phyloP scores from a whole-genome alignment of 2,329 filamentous ascomycete species.

The Berkeleyomyces rouxiae region DNA sequence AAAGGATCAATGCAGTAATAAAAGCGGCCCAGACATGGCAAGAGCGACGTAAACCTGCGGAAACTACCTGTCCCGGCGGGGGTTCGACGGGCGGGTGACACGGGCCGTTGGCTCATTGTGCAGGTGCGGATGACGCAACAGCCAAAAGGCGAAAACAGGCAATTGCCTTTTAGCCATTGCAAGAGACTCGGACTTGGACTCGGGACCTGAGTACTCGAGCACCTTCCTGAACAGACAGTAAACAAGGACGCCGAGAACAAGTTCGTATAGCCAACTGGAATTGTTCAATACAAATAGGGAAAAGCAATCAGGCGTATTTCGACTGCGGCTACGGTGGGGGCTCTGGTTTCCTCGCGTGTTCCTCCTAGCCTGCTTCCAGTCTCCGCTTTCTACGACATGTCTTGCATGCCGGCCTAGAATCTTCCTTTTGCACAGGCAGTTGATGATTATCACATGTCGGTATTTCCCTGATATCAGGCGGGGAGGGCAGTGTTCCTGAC shows the following conservation, averaged over 20 bases:
- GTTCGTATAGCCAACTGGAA: not conserved
- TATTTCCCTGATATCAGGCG: no score
- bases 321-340: not conserved
- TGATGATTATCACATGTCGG: no score
- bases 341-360: not conserved
- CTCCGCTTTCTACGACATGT: conserved; percentile 2
- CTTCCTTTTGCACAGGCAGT: not conserved
- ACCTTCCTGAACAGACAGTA: not conserved
- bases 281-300: not conserved
- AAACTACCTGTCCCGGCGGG: no score
- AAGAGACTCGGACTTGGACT: no score
- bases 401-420: not conserved
- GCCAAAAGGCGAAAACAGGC: not conserved
- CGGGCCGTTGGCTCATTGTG: no score
- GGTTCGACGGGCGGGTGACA: no score
- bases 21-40: no score
- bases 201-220: not conserved
- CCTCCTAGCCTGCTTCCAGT: not conserved
- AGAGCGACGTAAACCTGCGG: no score
- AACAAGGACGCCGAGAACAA: not conserved
- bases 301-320: not conserved
- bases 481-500: no score
- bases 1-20: no score
- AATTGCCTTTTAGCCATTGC: not conserved
- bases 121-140: no score